A percentile compares a stretch with the other conserved stretches of the same genome.
Conservation (phyloP, 768 basidiomycete genomes). For the Lentinula lateritia region DNA sequence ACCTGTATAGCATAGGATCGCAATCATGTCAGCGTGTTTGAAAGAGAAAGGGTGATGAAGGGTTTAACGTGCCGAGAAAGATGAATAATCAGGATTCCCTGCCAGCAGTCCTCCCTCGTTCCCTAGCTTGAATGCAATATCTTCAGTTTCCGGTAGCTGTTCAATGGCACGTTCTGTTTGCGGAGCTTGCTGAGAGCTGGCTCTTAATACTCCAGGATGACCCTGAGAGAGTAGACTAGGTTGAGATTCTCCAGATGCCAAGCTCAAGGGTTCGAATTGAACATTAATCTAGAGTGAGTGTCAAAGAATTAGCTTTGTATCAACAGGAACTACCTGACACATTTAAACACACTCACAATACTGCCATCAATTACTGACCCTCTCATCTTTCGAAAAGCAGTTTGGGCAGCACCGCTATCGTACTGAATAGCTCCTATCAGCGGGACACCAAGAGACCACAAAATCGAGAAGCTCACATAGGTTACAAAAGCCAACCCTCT, state of each 20-base stretch:
- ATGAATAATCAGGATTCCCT: too few relatives aligned
- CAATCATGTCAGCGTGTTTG: background rate
- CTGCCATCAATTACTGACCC: background rate
- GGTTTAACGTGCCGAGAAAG: background rate
- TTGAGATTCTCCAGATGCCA: background rate
- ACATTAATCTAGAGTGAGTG: background rate
- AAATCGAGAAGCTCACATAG: background rate
- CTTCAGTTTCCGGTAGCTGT: background rate
- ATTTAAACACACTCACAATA: background rate
- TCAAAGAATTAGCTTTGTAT: background rate
- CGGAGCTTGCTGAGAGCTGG: background rate
- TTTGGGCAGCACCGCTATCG: background rate
- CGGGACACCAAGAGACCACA: background rate
- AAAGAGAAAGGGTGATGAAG: background rate
- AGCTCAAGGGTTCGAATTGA: background rate
- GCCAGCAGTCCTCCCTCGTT: background rate
- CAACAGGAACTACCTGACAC: background rate
- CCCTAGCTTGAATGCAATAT: background rate
- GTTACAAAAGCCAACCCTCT: conserved; percentile 1
- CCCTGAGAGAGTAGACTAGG: background rate
- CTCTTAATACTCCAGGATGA: too few relatives aligned
- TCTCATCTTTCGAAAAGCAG: background rate
- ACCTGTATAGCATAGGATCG: too few relatives aligned
- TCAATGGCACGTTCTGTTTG: background rate
- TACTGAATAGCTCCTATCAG: background rate